These are phyloP conservation scores for Coelastrella sp. DNA, from an alignment of 139 green algal genomes.

Conservation along the genomic window DNA sequence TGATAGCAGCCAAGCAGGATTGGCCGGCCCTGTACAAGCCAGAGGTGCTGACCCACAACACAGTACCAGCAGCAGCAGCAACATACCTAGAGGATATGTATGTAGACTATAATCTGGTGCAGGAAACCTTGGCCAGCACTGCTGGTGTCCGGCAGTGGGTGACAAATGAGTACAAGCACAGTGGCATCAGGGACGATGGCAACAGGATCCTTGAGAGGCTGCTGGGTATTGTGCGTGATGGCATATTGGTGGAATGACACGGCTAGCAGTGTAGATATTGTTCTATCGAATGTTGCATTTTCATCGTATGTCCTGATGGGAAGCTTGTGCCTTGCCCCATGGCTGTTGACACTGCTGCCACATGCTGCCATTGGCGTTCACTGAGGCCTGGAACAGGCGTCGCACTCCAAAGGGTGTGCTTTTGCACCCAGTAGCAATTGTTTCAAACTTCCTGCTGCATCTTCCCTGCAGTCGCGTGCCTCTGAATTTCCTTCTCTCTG, in stretches of 20 bases:
- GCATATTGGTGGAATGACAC: constrained; percentile 62
- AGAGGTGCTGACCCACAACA: constrained; percentile 61
- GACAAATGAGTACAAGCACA: constrained; percentile 94
- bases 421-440: no score
- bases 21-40: constrained; percentile 90
- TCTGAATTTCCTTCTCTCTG: no score
- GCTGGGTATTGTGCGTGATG: constrained; percentile 78
- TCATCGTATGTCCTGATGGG: no score
- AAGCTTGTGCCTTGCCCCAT: no score
- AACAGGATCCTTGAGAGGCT: constrained; percentile 79
- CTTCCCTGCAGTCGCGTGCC: no score
- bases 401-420: no score
- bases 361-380: no score
- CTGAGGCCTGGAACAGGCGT: no score
- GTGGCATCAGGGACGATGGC: constrained; percentile 85
- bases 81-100: constrained; percentile 88
- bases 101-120: constrained; percentile 89
- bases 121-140: constrained; percentile 74
- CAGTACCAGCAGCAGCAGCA: constrained; percentile 27
- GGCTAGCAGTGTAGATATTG: not conserved
- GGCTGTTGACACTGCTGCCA: no score
- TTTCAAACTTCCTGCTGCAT: no score
- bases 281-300: no score
- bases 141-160: constrained; percentile 76
- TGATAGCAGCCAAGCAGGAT: constrained; percentile 79